phyloP scores from a whole-genome alignment of 2,329 filamentous ascomycete species.

The Xylaria sp. region DNA sequence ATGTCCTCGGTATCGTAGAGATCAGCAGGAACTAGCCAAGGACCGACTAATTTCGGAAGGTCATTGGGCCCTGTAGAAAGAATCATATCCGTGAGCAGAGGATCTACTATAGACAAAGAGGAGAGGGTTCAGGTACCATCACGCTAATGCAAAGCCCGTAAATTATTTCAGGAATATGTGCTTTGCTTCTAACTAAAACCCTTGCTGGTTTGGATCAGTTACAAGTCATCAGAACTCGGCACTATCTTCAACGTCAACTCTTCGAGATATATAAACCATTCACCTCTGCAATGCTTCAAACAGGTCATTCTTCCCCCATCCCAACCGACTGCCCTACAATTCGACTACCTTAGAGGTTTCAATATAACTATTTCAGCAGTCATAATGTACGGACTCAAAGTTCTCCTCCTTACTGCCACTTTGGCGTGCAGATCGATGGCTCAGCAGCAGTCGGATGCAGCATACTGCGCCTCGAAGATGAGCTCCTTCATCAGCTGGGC shows the following conservation, averaged over 20 bases:
- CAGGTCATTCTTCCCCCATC: not conserved
- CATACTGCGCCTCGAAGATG: conserved; percentile 14
- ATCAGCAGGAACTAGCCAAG: no score
- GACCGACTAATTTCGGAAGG: no score
- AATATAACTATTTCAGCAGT: not conserved
- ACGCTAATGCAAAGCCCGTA: no score
- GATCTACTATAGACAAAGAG: no score
- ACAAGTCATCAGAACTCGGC: not conserved
- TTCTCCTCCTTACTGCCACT: conserved; percentile 4
- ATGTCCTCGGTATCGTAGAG: no score
- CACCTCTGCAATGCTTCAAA: not conserved
- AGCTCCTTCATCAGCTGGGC: conserved; percentile 19
- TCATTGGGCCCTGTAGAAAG: no score
- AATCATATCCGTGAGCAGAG: no score
- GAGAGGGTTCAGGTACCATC: no score
- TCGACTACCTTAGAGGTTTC: not conserved
- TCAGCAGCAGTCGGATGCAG: conserved; percentile 15
- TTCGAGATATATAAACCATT: conserved; percentile 14
- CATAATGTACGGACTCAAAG: conserved; percentile 12
- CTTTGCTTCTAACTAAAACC: not conserved
- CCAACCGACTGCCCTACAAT: not conserved
- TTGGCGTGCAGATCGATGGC: conserved; percentile 13
- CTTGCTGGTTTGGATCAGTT: not conserved
- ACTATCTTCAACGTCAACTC: not conserved
- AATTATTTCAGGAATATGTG: no score